phyloP scores from a whole-genome alignment of 2,329 filamentous ascomycete species.

The Microdochium bolleyi region DNA sequence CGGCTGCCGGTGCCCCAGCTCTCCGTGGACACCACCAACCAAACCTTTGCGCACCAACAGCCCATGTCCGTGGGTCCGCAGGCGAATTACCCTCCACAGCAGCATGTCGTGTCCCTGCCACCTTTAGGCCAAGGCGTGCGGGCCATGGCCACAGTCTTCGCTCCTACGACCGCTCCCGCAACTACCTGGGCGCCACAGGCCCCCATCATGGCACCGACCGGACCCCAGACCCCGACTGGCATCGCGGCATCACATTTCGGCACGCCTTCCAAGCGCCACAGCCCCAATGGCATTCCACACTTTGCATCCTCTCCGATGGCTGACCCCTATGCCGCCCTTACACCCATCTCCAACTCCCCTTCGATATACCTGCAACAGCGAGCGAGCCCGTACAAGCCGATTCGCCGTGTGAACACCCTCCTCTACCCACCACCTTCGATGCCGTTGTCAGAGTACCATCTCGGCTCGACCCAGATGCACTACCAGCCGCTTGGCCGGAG shows the following conservation, averaged over 20 bases:
- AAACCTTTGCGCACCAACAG: constrained; percentile 12
- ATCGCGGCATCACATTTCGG: constrained; percentile 27
- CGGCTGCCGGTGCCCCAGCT: constrained; percentile 66
- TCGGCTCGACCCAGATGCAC: constrained; percentile 69
- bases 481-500: constrained; percentile 70
- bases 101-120: constrained; percentile 49
- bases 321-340: constrained; percentile 52
- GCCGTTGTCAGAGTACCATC: constrained; percentile 67
- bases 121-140: constrained; percentile 53
- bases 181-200: constrained; percentile 26
- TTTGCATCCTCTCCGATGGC: constrained; percentile 64
- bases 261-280: constrained; percentile 46
- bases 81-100: constrained; percentile 13
- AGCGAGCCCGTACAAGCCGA: constrained; percentile 85
- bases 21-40: constrained; percentile 52
- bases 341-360: constrained; percentile 72
- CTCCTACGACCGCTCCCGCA: constrained; percentile 31
- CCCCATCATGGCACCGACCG: constrained; percentile 18
- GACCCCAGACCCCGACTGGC: constrained; percentile 21
- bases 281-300: constrained; percentile 38
- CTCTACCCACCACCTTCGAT: constrained; percentile 77
- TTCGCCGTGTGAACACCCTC: constrained; percentile 84
- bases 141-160: constrained; percentile 72
- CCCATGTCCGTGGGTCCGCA: not conserved
- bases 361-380: constrained; percentile 82